phyloP scores from a whole-genome alignment of 352 stramenopile genomes.

The Phytophthora ramorum region DNA sequence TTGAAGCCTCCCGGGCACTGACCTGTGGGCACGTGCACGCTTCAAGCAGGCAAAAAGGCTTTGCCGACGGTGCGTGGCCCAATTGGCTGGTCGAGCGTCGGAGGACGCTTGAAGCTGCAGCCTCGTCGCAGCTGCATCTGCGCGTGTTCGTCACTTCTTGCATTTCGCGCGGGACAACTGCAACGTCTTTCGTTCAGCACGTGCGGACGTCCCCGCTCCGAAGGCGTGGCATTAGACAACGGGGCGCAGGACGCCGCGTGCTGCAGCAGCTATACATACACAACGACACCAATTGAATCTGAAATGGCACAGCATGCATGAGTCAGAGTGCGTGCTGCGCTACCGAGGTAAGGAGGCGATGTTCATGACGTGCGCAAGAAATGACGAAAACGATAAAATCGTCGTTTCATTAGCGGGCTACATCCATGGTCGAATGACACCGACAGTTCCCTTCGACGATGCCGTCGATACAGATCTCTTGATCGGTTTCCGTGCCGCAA shows the following conservation, averaged over 20 bases:
- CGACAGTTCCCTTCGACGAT: conserved; percentile 28
- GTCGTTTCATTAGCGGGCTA: conserved; percentile 8
- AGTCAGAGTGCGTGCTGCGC: too few relatives aligned
- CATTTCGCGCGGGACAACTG: conserved; percentile 1
- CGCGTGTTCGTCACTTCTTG: conserved; percentile 18
- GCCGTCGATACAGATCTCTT: conserved; percentile 21
- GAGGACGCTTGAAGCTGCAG: conserved; percentile 18
- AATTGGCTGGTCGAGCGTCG: too few relatives aligned
- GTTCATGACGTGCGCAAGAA: too few relatives aligned
- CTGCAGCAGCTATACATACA: too few relatives aligned
- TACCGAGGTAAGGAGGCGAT: too few relatives aligned
- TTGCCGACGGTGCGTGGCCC: not conserved
- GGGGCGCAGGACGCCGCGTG: too few relatives aligned
- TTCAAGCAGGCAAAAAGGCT: conserved; percentile 26
- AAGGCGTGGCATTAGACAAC: too few relatives aligned
- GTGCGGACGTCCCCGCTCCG: too few relatives aligned
- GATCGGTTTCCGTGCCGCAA: conserved; percentile 12
- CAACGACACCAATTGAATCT: too few relatives aligned
- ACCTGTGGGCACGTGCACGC: not conserved
- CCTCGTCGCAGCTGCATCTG: conserved; percentile 29
- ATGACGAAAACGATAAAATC: too few relatives aligned
- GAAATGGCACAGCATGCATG: too few relatives aligned
- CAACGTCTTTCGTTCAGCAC: not conserved
- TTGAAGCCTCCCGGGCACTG: not conserved
- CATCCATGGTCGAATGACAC: conserved; percentile 43